phyloP scores from a whole-genome alignment of 2,329 filamentous ascomycete species.

The Fusarium coicis region DNA sequence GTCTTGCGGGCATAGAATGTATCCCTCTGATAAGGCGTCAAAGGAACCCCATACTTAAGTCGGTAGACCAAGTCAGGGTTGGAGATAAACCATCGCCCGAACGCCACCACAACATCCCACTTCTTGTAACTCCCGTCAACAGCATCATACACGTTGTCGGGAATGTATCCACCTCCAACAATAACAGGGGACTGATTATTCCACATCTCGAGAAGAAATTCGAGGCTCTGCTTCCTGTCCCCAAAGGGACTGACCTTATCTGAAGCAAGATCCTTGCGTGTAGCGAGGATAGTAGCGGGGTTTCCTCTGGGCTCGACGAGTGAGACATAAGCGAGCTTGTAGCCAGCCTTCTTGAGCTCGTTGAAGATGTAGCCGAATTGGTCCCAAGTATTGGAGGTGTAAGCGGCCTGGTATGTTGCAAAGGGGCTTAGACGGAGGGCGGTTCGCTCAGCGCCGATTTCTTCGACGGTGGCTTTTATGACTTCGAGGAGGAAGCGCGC shows the following conservation, averaged over 20 bases:
- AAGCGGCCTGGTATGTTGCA: constrained; percentile 45
- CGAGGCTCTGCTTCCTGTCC: constrained; percentile 48
- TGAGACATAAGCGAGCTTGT: constrained; percentile 50
- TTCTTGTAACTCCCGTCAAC: constrained; percentile 42
- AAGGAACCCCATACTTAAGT: constrained; percentile 50
- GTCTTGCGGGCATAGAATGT: constrained; percentile 52
- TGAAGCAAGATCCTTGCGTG: not conserved
- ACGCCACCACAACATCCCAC: constrained; percentile 44
- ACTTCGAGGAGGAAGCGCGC: constrained; percentile 63
- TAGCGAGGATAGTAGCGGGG: constrained; percentile 50
- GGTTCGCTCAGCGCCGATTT: constrained; percentile 61
- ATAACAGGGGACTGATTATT: constrained; percentile 47
- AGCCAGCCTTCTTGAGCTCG: constrained; percentile 40
- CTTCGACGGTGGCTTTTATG: constrained; percentile 53
- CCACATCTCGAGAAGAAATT: constrained; percentile 49
- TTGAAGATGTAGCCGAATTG: constrained; percentile 45
- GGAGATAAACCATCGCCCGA: constrained; percentile 50
- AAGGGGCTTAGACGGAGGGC: constrained; percentile 68
- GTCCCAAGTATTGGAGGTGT: constrained; percentile 44
- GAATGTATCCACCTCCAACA: constrained; percentile 47
- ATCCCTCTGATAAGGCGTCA: constrained; percentile 52
- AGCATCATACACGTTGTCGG: constrained; percentile 37
- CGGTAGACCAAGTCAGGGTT: constrained; percentile 53
- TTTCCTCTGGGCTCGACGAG: constrained; percentile 50
- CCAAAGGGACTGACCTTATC: constrained; percentile 21